These are phyloP conservation scores for Calvatia gigantea DNA, from an alignment of 768 basidiomycete species.

Conservation along the genomic window DNA sequence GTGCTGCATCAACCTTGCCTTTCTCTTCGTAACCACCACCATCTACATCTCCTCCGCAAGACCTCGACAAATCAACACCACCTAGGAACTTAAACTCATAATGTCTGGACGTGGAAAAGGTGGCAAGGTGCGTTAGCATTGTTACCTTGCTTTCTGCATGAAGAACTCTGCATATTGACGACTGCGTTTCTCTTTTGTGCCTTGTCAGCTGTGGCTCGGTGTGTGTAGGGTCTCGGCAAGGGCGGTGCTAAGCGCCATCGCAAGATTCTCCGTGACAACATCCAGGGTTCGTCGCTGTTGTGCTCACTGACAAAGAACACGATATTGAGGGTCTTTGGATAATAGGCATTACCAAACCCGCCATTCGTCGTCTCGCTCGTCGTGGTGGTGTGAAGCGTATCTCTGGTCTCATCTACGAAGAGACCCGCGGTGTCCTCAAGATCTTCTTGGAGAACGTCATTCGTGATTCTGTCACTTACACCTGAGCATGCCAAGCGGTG, in stretches of 20 bases:
- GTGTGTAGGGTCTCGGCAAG: slow-evolving; percentile 66
- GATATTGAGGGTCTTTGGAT: background rate
- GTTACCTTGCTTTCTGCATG: background rate
- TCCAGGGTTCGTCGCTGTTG: slow-evolving; percentile 52
- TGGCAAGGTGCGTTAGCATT: slow-evolving; percentile 50
- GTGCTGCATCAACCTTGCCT: slow-evolving; percentile 27
- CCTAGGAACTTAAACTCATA: slow-evolving; percentile 16
- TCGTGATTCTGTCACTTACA: slow-evolving; percentile 90
- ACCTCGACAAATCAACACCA: slow-evolving; percentile 15
- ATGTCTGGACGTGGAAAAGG: slow-evolving; percentile 83
- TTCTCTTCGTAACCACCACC: slow-evolving; percentile 32
- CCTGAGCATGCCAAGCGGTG: slow-evolving; percentile 88
- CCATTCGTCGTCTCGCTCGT: slow-evolving; percentile 77
- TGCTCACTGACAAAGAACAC: background rate
- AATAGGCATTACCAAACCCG: slow-evolving; percentile 51
- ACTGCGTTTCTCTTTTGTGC: background rate
- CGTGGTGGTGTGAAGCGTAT: slow-evolving; percentile 85
- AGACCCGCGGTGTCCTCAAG: slow-evolving; percentile 81
- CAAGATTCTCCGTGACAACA: slow-evolving; percentile 80
- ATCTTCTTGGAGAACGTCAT: slow-evolving; percentile 72
- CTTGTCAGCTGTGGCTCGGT: slow-evolving; percentile 7
- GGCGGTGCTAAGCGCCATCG: slow-evolving; percentile 78
- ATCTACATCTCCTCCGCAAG: slow-evolving; percentile 14
- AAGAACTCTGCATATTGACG: background rate
- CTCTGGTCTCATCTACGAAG: slow-evolving; percentile 74